Evolutionary conservation across 2,329 filamentous ascomycete species (phyloP).

Genomic region (Colletotrichum musae): DNA sequence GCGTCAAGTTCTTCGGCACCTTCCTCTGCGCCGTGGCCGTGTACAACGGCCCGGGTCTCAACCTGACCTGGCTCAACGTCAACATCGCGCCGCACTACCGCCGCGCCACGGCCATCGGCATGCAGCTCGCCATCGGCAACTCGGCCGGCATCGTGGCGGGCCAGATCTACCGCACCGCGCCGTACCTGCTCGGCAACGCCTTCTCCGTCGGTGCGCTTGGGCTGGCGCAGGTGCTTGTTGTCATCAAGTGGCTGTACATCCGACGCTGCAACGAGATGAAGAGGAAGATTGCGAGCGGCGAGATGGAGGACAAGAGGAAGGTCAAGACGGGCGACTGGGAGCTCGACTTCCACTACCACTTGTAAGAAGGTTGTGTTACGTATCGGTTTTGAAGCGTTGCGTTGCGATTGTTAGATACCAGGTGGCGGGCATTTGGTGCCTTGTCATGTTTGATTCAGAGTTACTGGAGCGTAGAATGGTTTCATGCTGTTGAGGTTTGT

Average conservation of each 20-base stretch:
- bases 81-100: constrained; percentile 62
- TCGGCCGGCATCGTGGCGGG: constrained; percentile 60
- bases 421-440: background rate
- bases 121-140: constrained; percentile 54
- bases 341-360: constrained; percentile 63
- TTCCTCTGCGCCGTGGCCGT: constrained; percentile 63
- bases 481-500: too few relatives aligned
- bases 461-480: too few relatives aligned
- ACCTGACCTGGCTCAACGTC: constrained; percentile 62
- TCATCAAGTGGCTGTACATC: constrained; percentile 59
- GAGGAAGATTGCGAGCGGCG: constrained; percentile 52
- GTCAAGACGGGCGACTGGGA: constrained; percentile 62
- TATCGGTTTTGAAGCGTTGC: background rate
- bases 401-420: background rate
- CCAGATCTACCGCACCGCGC: constrained; percentile 53
- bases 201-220: constrained; percentile 47
- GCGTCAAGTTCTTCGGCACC: constrained; percentile 64
- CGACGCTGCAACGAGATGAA: constrained; percentile 58
- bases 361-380: constrained; percentile 37
- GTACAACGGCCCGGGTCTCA: constrained; percentile 63
- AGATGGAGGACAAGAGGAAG: constrained; percentile 59
- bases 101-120: constrained; percentile 61
- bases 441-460: too few relatives aligned
- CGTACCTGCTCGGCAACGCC: constrained; percentile 50
- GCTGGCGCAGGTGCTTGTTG: constrained; percentile 54